A percentile compares a stretch with the other conserved stretches of the same genome.
Evolutionary conservation across 768 basidiomycete genomes (phyloP).

Genomic region (Russula ochroleuca): DNA sequence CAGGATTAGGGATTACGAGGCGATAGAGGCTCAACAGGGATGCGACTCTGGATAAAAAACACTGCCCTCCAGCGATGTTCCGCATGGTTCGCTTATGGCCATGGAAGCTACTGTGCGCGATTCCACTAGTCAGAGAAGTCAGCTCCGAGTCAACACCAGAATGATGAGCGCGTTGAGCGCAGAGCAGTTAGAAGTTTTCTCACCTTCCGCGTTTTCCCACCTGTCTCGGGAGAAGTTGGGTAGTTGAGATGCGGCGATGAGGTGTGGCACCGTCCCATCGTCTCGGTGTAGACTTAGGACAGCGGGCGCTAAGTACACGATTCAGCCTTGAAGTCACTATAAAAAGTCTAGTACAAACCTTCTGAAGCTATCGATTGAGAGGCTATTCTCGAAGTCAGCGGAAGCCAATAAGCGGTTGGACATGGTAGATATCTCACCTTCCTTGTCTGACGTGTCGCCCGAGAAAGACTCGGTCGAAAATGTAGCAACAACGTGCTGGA

Average conservation of each 20-base stretch:
- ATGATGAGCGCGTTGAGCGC: not conserved
- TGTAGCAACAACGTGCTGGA: not conserved
- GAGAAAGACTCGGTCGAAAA: not conserved
- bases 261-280: not conserved
- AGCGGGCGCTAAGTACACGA: not conserved
- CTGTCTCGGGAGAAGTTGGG: not conserved
- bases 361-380: not conserved
- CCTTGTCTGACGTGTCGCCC: not conserved
- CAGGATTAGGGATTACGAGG: not conserved
- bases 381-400: not conserved
- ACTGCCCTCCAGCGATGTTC: no score
- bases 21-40: not conserved
- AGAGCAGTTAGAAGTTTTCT: not conserved
- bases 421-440: not conserved
- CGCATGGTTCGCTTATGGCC: not conserved
- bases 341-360: not conserved
- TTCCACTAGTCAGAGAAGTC: not conserved
- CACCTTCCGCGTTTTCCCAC: not conserved
- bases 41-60: no score
- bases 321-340: not conserved
- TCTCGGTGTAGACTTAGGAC: not conserved
- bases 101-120: not conserved
- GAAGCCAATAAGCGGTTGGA: not conserved
- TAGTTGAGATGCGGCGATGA: not conserved
- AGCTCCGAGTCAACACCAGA: not conserved